Evolutionary conservation across 202 grass and related monocot species (phyloP).

Genomic region (Zoysia matrella): DNA sequence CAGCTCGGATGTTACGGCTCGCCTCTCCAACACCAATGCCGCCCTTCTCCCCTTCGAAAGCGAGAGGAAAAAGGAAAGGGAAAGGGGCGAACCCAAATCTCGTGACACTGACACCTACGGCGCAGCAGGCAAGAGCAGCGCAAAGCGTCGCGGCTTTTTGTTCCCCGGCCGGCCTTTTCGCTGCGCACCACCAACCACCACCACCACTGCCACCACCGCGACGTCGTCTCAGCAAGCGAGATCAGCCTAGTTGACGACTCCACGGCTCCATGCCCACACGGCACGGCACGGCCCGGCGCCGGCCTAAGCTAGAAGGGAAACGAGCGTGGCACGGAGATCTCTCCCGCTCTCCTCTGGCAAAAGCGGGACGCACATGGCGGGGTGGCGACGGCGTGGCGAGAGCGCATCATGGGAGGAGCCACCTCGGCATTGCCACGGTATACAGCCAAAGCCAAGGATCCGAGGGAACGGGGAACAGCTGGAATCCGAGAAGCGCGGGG

Average conservation of each 20-base stretch:
- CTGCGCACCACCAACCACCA: slow-evolving; percentile 33
- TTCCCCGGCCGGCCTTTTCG: background rate
- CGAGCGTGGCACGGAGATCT: slow-evolving; percentile 32
- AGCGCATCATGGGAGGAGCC: slow-evolving; percentile 45
- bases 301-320: background rate
- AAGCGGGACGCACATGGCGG: slow-evolving; percentile 7
- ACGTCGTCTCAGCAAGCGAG: background rate
- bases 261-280: slow-evolving; percentile 4
- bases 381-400: slow-evolving; percentile 36
- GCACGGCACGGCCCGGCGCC: slow-evolving; percentile 16
- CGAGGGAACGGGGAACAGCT: slow-evolving; percentile 37
- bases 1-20: slow-evolving; percentile 22
- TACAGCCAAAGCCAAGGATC: background rate
- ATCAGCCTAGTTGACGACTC: background rate
- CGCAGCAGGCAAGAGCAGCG: slow-evolving; percentile 18
- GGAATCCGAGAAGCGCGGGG: slow-evolving; percentile 36
- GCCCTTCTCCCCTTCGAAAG: background rate
- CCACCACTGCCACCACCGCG: slow-evolving; percentile 10
- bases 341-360: background rate
- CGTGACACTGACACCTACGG: slow-evolving; percentile 36
- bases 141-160: slow-evolving; percentile 36
- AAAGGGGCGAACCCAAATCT: slow-evolving; percentile 38
- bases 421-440: slow-evolving; percentile 39
- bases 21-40: background rate
- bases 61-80: slow-evolving; percentile 46